Evolutionary conservation across 495 filamentous ascomycete genomes (phyloP), one percentile per base, ranked within the genome.

Genomic region (Aspergillus homomorphus): DNA sequence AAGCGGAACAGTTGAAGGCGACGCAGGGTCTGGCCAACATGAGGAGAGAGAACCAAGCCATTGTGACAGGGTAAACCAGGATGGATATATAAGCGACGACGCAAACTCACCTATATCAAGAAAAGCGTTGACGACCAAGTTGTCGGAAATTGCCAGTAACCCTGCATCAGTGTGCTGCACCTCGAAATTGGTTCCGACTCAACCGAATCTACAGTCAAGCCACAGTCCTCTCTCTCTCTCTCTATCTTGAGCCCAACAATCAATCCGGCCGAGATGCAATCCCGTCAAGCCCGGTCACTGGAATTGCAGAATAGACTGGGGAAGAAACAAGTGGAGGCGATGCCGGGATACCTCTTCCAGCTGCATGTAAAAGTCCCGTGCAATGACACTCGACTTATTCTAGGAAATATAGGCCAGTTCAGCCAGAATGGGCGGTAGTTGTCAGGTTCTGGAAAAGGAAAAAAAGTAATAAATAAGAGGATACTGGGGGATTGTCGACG

Each of bases 381-480:
- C 55, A 61, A 45, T 56, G 46, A 61, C 56, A 54, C 41, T 38
- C 33, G 33, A 38, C 5, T 38, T 38, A 54, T 26, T 57, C 12
- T 26, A 61, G 51, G 24, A 54, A 56, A 60, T 63, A 63, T 63
- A 59, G 14, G n/a, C 45, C 18, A 42, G 53, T 23, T 50, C 46
- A 59, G 52, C 28, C 23, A 51, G 56, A 41, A 33, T 53, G 24
- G 33, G 59, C 49, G 44, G 59, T 55, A 58, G 51, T 61, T 58
- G 57, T 65, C 62, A 53, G 49, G 51, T 68, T 68, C 62, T 63
- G 63, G 66, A 68, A 68, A 56, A 51, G 45, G 45, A 22, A 62
- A 48, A 53, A 52, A 56, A 55, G 33, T 53, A 60, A 51, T 66
- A 54, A 51, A 51, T 33, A 33, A 51, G 24, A 51, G 48, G 48